A percentile compares a stretch with the other conserved stretches of the same genome.
phyloP scores from a whole-genome alignment of 2,329 filamentous ascomycete species.

The Apiospora koreana region DNA sequence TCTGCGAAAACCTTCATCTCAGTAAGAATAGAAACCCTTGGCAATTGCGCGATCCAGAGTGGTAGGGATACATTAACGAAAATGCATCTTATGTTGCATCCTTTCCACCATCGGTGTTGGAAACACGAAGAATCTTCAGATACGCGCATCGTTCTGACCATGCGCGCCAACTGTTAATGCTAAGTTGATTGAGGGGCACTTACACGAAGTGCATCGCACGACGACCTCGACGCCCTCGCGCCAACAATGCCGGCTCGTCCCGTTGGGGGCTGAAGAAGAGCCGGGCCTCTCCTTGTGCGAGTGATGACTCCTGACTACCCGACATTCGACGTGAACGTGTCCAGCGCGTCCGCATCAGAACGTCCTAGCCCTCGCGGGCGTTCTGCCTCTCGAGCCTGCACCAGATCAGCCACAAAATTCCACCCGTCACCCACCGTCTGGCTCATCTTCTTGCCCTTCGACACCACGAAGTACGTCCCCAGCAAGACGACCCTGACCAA shows the following conservation, averaged over 20 bases:
- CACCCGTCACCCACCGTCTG: conserved; percentile 16
- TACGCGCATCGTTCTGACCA: background rate
- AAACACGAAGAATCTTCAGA: background rate
- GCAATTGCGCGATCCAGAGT: no score
- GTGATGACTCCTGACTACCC: conserved; percentile 45
- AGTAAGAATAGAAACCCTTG: no score
- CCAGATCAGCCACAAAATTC: no score
- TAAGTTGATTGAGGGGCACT: conserved; percentile 54
- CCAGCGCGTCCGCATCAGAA: conserved; percentile 44
- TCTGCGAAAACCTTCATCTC: background rate
- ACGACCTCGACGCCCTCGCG: conserved; percentile 48
- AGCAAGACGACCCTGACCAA: conserved; percentile 48
- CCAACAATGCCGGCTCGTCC: conserved; percentile 58
- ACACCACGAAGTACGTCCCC: conserved; percentile 34
- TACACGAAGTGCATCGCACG: conserved; percentile 39
- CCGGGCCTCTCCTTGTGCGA: conserved; percentile 36
- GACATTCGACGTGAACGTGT: conserved; percentile 51
- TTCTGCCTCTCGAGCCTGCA: conserved; percentile 37
- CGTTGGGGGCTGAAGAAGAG: conserved; percentile 35
- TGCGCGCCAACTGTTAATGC: conserved; percentile 43
- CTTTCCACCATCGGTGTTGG: background rate
- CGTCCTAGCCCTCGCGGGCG: conserved; percentile 51
- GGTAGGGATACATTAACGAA: background rate
- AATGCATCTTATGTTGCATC: background rate
- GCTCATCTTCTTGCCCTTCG: background rate